These are phyloP conservation scores for Ramularia collo-cygni DNA, from an alignment of 2,329 filamentous ascomycete species.

Conservation along the genomic window DNA sequence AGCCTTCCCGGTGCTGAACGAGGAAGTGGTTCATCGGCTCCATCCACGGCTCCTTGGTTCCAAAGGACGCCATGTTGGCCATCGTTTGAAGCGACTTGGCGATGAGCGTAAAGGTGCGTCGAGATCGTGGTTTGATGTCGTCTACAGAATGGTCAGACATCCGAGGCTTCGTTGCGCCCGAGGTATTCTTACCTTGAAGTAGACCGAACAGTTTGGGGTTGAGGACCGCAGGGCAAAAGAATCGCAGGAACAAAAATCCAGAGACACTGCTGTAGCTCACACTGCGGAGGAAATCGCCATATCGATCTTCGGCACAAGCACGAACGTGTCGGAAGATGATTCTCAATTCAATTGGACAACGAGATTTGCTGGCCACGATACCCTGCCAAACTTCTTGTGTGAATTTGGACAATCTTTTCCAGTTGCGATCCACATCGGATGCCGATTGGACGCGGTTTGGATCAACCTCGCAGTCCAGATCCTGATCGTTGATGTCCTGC, in stretches of 20 bases:
- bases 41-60: conserved; percentile 97
- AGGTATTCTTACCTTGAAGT: conserved; percentile 53
- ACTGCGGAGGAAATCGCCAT: conserved; percentile 83
- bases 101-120: conserved; percentile 83
- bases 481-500: conserved; percentile 79
- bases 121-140: conserved; percentile 73
- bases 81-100: conserved; percentile 88
- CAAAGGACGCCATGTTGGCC: conserved; percentile 84
- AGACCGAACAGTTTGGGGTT: conserved; percentile 92
- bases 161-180: no score
- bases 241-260: conserved; percentile 87
- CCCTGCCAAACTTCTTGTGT: conserved; percentile 81
- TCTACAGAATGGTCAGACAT: conserved; percentile 44
- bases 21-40: conserved; percentile 95
- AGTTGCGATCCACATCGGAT: conserved; percentile 76
- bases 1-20: conserved; percentile 63
- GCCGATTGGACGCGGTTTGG: conserved; percentile 63
- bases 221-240: conserved; percentile 92
- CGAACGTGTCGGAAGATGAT: conserved; percentile 85
- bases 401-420: conserved; percentile 66
- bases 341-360: conserved; percentile 73
- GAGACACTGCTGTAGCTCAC: conserved; percentile 92
- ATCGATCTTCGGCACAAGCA: conserved; percentile 87
- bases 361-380: conserved; percentile 66
- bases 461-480: conserved; percentile 92